phyloP scores from a whole-genome alignment of 129 eudicot genomes.

The Chrysanthemum seticuspe region DNA sequence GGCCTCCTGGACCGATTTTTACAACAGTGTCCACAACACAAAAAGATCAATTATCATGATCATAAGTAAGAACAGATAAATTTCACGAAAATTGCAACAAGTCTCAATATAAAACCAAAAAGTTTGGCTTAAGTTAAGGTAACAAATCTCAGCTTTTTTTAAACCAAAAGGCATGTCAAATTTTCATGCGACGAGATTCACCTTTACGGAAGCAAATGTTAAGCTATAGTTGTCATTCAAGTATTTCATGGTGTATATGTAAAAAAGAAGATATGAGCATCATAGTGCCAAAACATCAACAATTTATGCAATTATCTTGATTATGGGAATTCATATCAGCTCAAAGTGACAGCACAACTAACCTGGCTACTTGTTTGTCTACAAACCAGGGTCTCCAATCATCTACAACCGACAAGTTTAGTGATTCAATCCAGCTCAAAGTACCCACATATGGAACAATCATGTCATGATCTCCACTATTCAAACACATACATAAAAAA shows the following conservation, averaged over 20 bases:
- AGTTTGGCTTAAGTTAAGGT: background rate
- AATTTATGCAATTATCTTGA: background rate
- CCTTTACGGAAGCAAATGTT: slow-evolving; percentile 29
- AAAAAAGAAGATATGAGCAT: background rate
- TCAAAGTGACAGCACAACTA: slow-evolving; percentile 11
- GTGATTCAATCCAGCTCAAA: slow-evolving; percentile 6
- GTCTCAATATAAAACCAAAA: background rate
- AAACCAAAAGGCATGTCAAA: background rate
- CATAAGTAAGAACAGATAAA: background rate
- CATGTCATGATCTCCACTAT: slow-evolving; percentile 42
- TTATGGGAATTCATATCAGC: background rate
- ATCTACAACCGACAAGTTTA: slow-evolving; percentile 8
- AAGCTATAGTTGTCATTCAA: slow-evolving; percentile 13
- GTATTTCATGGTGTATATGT: slow-evolving; percentile 31
- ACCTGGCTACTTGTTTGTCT: slow-evolving; percentile 28
- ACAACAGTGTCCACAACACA: too few relatives aligned
- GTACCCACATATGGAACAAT: slow-evolving; percentile 25
- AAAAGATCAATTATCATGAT: background rate
- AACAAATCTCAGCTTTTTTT: background rate
- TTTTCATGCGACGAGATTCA: background rate
- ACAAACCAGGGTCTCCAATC: slow-evolving; percentile 18
- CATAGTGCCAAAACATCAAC: background rate
- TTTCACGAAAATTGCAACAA: too few relatives aligned
- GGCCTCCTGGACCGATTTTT: too few relatives aligned
- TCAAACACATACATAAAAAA: background rate